These are phyloP conservation scores for Fraxinus floribunda DNA, from an alignment of 305 asterid species.

Conservation along the genomic window DNA sequence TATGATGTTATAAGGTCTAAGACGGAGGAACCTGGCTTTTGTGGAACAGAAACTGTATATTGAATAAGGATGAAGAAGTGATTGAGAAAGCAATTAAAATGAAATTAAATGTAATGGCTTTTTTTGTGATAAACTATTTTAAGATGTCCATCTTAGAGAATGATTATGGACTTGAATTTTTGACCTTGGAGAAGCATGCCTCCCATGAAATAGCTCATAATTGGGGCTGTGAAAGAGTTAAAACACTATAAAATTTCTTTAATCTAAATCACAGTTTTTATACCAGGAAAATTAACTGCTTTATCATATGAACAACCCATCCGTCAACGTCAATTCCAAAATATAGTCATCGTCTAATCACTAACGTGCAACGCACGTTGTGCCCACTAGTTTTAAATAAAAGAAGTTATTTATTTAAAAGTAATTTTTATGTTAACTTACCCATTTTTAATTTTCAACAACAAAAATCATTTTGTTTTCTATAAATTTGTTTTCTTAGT, in stretches of 20 bases:
- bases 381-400: too few relatives aligned
- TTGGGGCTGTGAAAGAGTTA: not conserved
- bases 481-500: too few relatives aligned
- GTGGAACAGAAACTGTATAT: not conserved
- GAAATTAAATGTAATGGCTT: not conserved
- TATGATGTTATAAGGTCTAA: not conserved
- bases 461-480: too few relatives aligned
- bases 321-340: too few relatives aligned
- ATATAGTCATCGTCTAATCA: too few relatives aligned
- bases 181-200: slow-evolving; percentile 12
- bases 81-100: slow-evolving; percentile 10
- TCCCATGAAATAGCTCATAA: slow-evolving; percentile 5
- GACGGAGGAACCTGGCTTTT: slow-evolving; percentile 2
- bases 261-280: not conserved
- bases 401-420: too few relatives aligned
- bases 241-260: not conserved
- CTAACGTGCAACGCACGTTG: too few relatives aligned
- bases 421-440: too few relatives aligned
- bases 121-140: not conserved
- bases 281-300: too few relatives aligned
- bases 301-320: too few relatives aligned
- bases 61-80: slow-evolving; percentile 14
- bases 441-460: too few relatives aligned
- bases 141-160: slow-evolving; percentile 10
- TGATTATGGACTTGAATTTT: not conserved